Evolutionary conservation across 2,329 filamentous ascomycete species (phyloP), one percentile per base, ranked within the genome.

Genomic region (Penicillium sp.): DNA sequence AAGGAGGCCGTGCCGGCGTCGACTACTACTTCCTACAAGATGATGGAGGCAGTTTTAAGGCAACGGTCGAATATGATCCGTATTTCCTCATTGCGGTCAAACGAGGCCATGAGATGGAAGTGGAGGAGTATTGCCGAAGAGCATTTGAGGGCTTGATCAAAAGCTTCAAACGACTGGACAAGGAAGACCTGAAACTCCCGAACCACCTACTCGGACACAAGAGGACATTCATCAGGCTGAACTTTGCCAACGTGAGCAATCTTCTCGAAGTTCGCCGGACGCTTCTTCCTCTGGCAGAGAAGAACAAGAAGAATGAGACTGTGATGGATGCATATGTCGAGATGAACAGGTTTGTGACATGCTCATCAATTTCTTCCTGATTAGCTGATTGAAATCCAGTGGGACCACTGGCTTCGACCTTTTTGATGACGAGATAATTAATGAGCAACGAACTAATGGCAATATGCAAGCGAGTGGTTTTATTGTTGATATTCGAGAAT

Each of bases 311-410:
- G 68, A 90, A 87, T 53, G 82, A 95, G 74, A 88, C 86, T 70
- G 86, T 89, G 35, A 94, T 96, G 84, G 92, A 98, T 71, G 89
- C 90, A 50, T 98, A 98, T 71, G 89, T 89, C 28, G 92, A 98
- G 71, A 88, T 96, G 57, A 86, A 86, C 45, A 84, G 82, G 85
- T 90, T 44, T 32, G 52, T 47, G 18, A 28, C 12, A 6, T 13
- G 11, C 11, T 23, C 25, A 27, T n/a, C 9, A 27, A n/a, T 4
- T 6, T 4, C 10, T n/a, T 27, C 12, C 4, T 4, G 9, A n/a
- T 27, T 5, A 6, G 25, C 25, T 27, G 12, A 27, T 13, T 4
- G 18, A 44, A 59, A 54, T 9, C 8, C 47, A 87, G 82, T 55
- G 78, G 79, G 28, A 88, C 82, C 61, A 82, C 81, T 63, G 83